phyloP scores from a whole-genome alignment of 176 grass and related monocot species.

The Eragrostis nindensis region DNA sequence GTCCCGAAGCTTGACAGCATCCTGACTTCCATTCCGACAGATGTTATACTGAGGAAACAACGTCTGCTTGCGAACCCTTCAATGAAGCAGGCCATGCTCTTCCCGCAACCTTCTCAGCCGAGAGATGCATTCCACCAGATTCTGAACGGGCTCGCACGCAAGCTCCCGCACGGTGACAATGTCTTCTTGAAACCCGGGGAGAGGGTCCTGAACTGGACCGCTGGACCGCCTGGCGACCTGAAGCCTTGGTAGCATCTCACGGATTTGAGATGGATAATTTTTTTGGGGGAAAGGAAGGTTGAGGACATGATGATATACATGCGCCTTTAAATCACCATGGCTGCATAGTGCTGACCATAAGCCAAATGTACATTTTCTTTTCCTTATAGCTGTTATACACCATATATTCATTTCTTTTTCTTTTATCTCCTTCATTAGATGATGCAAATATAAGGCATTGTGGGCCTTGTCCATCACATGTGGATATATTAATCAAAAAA shows the following conservation, averaged over 20 bases:
- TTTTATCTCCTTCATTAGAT: slow-evolving; percentile 22
- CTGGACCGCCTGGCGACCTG: slow-evolving; percentile 64
- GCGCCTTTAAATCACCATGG: slow-evolving; percentile 38
- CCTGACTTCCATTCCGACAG: slow-evolving; percentile 78
- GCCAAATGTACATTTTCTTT: slow-evolving; percentile 76
- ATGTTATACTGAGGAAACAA: slow-evolving; percentile 91
- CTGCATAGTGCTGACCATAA: slow-evolving; percentile 61
- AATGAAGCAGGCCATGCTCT: slow-evolving; percentile 93
- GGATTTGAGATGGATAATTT: slow-evolving; percentile 31
- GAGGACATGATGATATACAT: slow-evolving; percentile 39
- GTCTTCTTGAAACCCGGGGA: slow-evolving; percentile 77
- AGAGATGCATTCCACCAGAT: slow-evolving; percentile 97
- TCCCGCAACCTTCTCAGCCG: slow-evolving; percentile 75
- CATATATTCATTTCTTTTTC: slow-evolving; percentile 35
- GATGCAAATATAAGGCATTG: slow-evolving; percentile 30
- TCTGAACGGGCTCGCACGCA: slow-evolving; percentile 78
- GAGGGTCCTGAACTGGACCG: slow-evolving; percentile 86
- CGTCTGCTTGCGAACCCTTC: slow-evolving; percentile 85
- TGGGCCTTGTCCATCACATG: slow-evolving; percentile 36
- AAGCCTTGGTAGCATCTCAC: slow-evolving; percentile 75
- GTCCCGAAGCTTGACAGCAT: slow-evolving; percentile 88
- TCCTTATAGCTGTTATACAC: slow-evolving; percentile 44
- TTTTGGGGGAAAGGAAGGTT: slow-evolving; percentile 20
- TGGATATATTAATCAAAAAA: slow-evolving; percentile 53
- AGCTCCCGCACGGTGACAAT: slow-evolving; percentile 68